A percentile compares a stretch with the other conserved stretches of the same genome.
phyloP scores from a whole-genome alignment of 1,284 basidiomycete genomes.

The Heliocybe sulcata region DNA sequence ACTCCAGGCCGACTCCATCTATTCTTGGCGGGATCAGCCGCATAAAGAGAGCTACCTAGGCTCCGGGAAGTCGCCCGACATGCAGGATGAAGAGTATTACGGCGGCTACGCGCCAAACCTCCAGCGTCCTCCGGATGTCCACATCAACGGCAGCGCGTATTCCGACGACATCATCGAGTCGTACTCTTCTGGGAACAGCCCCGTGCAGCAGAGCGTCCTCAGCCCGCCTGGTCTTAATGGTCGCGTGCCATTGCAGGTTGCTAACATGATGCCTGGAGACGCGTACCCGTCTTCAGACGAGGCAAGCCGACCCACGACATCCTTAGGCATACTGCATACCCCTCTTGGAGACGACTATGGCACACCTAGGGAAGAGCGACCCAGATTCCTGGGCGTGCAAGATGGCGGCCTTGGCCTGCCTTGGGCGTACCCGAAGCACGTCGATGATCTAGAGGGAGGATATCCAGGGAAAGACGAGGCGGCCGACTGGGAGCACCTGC shows the following conservation, averaged over 20 bases:
- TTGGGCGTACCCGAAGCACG: no score
- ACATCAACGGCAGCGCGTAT: conserved; percentile 13
- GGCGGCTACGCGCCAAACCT: neutral
- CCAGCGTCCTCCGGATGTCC: neutral
- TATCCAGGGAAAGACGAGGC: conserved; percentile 2
- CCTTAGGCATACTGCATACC: conserved; percentile 11
- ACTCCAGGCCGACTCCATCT: conserved; percentile 17
- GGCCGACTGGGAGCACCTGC: conserved; percentile 7
- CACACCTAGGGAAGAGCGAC: conserved; percentile 15
- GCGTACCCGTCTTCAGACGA: conserved; percentile 29
- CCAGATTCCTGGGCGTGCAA: conserved; percentile 16
- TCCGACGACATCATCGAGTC: conserved; percentile 10
- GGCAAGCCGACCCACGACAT: conserved; percentile 21
- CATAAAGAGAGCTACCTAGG: conserved; percentile 7
- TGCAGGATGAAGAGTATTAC: neutral
- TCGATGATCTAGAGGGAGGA: conserved; percentile 6
- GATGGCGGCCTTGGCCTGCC: conserved; percentile 15
- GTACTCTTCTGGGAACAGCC: neutral
- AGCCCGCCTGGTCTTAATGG: conserved; percentile 11
- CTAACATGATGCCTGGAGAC: conserved; percentile 36
- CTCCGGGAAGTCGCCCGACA: neutral
- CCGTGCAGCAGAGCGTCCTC: conserved; percentile 17
- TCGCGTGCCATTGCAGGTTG: conserved; percentile 29
- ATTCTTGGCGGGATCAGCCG: conserved; percentile 21
- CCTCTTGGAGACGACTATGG: conserved; percentile 13